These are phyloP conservation scores for Petrea volubilis DNA, from an alignment of 257 asterid genomes.

Conservation along the genomic window DNA sequence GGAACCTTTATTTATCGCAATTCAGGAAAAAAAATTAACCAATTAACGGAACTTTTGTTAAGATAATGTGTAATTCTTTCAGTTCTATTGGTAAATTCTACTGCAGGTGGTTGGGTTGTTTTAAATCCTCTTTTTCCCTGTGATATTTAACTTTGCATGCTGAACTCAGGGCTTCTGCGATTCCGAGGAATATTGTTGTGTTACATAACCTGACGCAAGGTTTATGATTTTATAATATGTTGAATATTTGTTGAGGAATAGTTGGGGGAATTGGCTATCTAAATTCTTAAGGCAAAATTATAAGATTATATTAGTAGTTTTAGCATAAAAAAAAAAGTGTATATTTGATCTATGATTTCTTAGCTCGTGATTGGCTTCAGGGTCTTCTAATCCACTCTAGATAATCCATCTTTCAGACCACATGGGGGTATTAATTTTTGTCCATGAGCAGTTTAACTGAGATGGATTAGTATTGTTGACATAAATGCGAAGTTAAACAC, in stretches of 20 bases:
- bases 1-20: background rate
- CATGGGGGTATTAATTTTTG: background rate
- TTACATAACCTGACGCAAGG: background rate
- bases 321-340: background rate
- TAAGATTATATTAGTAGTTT: background rate
- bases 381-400: background rate
- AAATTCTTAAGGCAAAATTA: background rate
- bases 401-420: background rate
- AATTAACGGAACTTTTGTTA: background rate
- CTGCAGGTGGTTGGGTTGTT: no score
- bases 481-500: background rate
- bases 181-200: background rate
- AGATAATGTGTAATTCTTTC: slow-evolving; percentile 18
- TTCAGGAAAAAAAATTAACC: background rate
- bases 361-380: background rate
- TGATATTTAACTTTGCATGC: background rate
- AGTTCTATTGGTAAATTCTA: slow-evolving; percentile 18
- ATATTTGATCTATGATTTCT: background rate
- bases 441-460: background rate
- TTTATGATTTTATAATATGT: background rate
- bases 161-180: background rate
- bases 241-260: background rate
- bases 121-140: background rate
- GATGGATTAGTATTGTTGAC: background rate
- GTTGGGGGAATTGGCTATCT: background rate